These are phyloP conservation scores for Sapria himalayana DNA, from an alignment of 345 rosid genomes.

Conservation along the genomic window DNA sequence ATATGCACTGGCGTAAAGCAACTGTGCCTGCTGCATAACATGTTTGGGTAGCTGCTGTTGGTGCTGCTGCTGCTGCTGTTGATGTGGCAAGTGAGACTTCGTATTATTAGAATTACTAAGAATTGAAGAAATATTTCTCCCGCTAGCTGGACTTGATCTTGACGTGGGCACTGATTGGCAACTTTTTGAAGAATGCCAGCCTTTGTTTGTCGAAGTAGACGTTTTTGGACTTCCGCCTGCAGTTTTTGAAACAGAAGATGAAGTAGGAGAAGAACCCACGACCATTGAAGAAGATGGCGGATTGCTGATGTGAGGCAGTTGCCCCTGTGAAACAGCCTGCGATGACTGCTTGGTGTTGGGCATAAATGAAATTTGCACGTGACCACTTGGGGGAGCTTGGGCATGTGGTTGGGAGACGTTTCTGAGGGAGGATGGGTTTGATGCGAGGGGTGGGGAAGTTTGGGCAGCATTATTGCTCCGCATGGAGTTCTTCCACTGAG, in stretches of 20 bases:
- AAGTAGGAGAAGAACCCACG: constrained; percentile 60
- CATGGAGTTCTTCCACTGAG: constrained; percentile 71
- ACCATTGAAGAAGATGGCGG: constrained; percentile 49
- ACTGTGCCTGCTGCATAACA: constrained; percentile 34
- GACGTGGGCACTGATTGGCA: constrained; percentile 26
- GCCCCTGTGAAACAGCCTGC: constrained; percentile 27
- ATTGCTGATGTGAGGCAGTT: constrained; percentile 25
- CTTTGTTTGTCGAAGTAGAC: constrained; percentile 37
- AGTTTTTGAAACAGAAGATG: constrained; percentile 66
- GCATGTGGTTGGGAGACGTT: constrained; percentile 48
- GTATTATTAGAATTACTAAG: constrained; percentile 42
- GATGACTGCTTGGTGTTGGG: constrained; percentile 35
- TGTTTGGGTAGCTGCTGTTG: constrained; percentile 35
- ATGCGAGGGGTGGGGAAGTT: constrained; percentile 30
- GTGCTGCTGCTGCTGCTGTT: constrained; percentile 31
- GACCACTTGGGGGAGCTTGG: constrained; percentile 43
- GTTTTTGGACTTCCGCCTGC: constrained; percentile 87
- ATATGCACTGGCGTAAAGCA: constrained; percentile 24
- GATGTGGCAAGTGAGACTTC: constrained; percentile 29
- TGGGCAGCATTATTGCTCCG: constrained; percentile 34
- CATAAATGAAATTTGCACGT: constrained; percentile 59
- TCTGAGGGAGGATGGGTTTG: constrained; percentile 37
- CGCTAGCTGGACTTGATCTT: constrained; percentile 43
- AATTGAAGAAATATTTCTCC: constrained; percentile 37
- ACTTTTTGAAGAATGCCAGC: constrained; percentile 56